A percentile compares a stretch with the other conserved stretches of the same genome.
These are phyloP conservation scores for Aurifilum marmelostoma DNA, from an alignment of 2,329 filamentous ascomycete species.

Conservation along the genomic window DNA sequence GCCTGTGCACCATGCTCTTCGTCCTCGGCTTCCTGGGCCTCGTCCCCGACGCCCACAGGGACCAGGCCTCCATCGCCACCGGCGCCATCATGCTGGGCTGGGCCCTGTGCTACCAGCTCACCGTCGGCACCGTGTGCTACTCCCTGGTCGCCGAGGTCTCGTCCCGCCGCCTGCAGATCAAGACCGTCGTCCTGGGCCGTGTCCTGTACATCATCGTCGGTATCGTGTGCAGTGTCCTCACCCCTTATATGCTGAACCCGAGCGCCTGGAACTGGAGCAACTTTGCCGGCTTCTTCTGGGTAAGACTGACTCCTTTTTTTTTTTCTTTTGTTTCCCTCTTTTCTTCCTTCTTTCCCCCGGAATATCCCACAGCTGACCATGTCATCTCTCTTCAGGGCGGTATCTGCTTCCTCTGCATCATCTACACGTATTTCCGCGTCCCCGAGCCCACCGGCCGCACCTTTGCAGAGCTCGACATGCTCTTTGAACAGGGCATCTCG, in stretches of 20 bases:
- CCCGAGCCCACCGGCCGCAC: slow-evolving; percentile 80
- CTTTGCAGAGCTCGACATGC: slow-evolving; percentile 82
- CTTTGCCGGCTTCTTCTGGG: slow-evolving; percentile 86
- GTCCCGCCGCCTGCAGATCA: slow-evolving; percentile 82
- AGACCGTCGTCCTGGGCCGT: slow-evolving; percentile 85
- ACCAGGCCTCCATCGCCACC: slow-evolving; percentile 71
- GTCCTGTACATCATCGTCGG: slow-evolving; percentile 81
- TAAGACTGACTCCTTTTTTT: slow-evolving; percentile 36
- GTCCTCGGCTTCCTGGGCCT: slow-evolving; percentile 84
- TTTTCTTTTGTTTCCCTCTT: not conserved
- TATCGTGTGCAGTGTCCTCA: slow-evolving; percentile 80
- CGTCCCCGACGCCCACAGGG: slow-evolving; percentile 62
- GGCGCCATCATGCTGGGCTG: slow-evolving; percentile 84
- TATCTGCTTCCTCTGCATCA: slow-evolving; percentile 77
- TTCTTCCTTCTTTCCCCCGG: not conserved
- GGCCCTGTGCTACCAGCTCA: slow-evolving; percentile 83
- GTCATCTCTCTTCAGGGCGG: slow-evolving; percentile 53
- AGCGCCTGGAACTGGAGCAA: slow-evolving; percentile 86
- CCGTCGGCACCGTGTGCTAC: slow-evolving; percentile 88
- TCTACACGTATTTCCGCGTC: slow-evolving; percentile 80
- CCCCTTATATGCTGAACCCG: slow-evolving; percentile 92
- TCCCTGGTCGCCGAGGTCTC: slow-evolving; percentile 85
- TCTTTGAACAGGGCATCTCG: slow-evolving; percentile 75
- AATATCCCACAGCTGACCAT: no score
- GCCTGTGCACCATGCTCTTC: slow-evolving; percentile 76